Evolutionary conservation across 345 rosid genomes (phyloP), one percentile per base, ranked within the genome.

Genomic region (Eucalyptus globulus): DNA sequence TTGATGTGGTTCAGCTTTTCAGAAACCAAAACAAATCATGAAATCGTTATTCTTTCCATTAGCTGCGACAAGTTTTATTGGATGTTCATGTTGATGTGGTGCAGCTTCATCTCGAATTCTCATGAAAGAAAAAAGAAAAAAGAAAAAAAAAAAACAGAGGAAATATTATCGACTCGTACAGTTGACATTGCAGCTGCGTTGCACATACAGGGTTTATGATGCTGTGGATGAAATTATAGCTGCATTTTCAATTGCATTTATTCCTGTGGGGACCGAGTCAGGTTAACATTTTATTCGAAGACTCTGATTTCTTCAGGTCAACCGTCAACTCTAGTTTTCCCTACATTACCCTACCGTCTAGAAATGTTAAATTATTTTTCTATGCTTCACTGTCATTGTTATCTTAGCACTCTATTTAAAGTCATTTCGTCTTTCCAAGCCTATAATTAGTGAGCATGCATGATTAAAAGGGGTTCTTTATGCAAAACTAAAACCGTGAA

Each of bases 181-280:
- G 45, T 86, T 89, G 72, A 53, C 90, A 80, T 80, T 91, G 91
- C 97, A 95, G 99, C 93, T 97, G 87, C 97, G 99, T 31, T 97
- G 99, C 90, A 95, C 98, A 10, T 97, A 97, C 88, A 95, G 98
- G 80, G 99, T 98, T 72, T 97, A 96, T 93, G 97, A 97, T 96
- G 95, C 97, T 47, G 93, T 97, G 91, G 98, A 96, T 93, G 99
- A 97, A 92, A 97, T 97, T 56, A 95, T 96, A 89, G 98, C 99
- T 91, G 99, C 99, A 86, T 91, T 95, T 91, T 97, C 99, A 83
- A 67, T 95, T 92, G 96, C 97, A 89, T 95, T 97, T 87, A 97
- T 94, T 93, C 96, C 98, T 58, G 92, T 91, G n/a, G 99, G 99
- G 47, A 94, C 94, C 88, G 97, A 94, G 99, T 97, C 93, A 94